These are phyloP conservation scores for Rubroshorea leprosula DNA, from an alignment of 345 rosid species.

Conservation along the genomic window DNA sequence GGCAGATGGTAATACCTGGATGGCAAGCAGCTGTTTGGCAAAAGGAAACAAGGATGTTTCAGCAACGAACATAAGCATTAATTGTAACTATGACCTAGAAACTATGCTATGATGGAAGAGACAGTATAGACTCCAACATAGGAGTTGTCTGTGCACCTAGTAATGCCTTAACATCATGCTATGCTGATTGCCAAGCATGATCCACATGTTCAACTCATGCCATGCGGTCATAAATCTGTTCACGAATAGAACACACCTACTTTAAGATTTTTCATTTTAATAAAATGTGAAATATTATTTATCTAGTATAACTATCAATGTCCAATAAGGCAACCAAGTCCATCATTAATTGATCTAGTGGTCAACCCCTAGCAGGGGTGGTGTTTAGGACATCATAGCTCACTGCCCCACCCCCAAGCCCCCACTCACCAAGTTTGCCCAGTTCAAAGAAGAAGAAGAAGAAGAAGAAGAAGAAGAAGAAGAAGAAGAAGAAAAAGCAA, in stretches of 20 bases:
- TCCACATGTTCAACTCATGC: slow-evolving; percentile 96
- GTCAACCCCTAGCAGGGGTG: too few relatives aligned
- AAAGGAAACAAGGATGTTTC: slow-evolving; percentile 12
- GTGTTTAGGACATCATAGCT: too few relatives aligned
- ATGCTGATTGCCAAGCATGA: slow-evolving; percentile 90
- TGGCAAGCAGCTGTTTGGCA: slow-evolving; percentile 11
- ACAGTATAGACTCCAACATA: slow-evolving; percentile 24
- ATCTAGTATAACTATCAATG: too few relatives aligned
- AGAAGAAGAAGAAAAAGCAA: too few relatives aligned
- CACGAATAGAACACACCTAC: slow-evolving; percentile 5
- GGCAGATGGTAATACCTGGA: slow-evolving; percentile 92
- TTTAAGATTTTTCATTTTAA: too few relatives aligned
- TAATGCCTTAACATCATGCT: slow-evolving; percentile 72
- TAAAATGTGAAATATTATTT: too few relatives aligned
- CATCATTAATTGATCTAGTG: too few relatives aligned
- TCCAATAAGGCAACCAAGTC: too few relatives aligned
- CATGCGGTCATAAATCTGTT: slow-evolving; percentile 73
- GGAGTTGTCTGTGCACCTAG: slow-evolving; percentile 68
- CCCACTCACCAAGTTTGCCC: too few relatives aligned
- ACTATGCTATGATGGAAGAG: not conserved
- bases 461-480: too few relatives aligned
- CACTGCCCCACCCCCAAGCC: too few relatives aligned
- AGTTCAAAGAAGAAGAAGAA: too few relatives aligned
- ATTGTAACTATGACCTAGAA: not conserved
- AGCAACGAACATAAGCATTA: slow-evolving; percentile 9